phyloP scores from a whole-genome alignment of 192 early-diverging fungal genomes.

The Linnemannia elongata region DNA sequence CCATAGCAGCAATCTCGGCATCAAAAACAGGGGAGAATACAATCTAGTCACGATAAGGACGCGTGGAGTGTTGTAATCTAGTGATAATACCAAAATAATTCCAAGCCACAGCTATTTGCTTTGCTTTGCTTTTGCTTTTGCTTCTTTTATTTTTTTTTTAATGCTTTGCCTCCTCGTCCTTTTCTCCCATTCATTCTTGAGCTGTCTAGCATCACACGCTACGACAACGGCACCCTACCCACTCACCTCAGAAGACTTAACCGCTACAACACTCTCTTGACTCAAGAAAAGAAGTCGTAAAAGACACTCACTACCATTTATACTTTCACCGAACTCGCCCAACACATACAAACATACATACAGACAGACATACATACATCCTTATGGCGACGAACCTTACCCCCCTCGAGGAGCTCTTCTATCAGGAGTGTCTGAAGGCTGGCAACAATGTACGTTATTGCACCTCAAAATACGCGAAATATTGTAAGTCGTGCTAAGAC shows the following conservation, averaged over 20 bases:
- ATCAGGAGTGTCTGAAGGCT: slow-evolving; percentile 29
- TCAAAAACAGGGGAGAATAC: background rate
- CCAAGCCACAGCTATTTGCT: slow-evolving; percentile 4
- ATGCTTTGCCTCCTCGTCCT: background rate
- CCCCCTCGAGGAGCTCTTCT: slow-evolving; percentile 29
- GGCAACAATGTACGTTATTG: slow-evolving; percentile 18
- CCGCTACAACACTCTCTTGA: background rate
- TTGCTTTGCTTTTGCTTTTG: background rate
- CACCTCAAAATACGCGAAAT: background rate
- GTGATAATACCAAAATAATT: background rate
- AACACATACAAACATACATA: background rate
- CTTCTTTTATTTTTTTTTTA: background rate
- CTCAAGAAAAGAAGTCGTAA: background rate
- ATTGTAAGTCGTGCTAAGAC: background rate
- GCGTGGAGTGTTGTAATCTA: background rate
- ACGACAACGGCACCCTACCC: background rate
- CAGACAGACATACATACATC: background rate
- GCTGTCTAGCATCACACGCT: background rate
- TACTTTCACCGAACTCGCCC: background rate
- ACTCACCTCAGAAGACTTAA: too few species aligned
- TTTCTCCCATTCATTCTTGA: background rate
- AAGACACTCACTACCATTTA: background rate
- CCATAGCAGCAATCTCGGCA: background rate
- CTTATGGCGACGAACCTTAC: background rate
- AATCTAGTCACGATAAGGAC: background rate